phyloP scores from a whole-genome alignment of 345 rosid species.

The Trapa incisa region DNA sequence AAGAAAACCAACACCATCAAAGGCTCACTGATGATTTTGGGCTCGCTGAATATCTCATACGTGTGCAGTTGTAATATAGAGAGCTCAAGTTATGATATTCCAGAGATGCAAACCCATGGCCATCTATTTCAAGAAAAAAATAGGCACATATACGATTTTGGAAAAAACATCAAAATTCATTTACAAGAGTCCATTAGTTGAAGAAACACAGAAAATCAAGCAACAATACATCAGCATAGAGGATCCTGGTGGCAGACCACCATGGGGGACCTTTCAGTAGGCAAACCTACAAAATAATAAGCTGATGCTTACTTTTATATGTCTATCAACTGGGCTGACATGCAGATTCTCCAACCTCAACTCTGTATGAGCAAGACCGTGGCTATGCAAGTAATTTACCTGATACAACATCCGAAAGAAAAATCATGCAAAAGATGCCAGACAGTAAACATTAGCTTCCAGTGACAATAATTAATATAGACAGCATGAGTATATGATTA shows the following conservation, averaged over 20 bases:
- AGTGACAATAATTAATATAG: neutral
- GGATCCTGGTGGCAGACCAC: neutral
- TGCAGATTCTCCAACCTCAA: slow-evolving; percentile 92
- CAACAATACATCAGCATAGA: neutral
- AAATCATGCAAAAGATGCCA: neutral
- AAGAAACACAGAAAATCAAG: neutral
- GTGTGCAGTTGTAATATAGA: too few species aligned
- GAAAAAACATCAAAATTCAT: neutral
- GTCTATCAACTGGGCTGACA: slow-evolving; percentile 88
- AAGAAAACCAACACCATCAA: too few species aligned
- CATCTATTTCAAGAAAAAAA: neutral
- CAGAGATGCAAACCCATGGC: neutral
- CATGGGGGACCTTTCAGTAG: too few species aligned
- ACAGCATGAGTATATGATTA: neutral
- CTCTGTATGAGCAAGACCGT: slow-evolving; percentile 97
- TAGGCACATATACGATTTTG: neutral
- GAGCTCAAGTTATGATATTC: too few species aligned
- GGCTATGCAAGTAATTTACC: slow-evolving; percentile 97
- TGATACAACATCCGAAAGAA: slow-evolving; percentile 12
- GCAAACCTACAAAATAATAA: too few species aligned
- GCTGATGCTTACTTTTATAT: slow-evolving; percentile 54
- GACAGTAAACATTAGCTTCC: neutral
- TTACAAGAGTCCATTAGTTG: neutral
- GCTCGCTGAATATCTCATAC: too few species aligned
- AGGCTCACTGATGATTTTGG: too few species aligned